Evolutionary conservation across 2,329 filamentous ascomycete genomes (phyloP).

Genomic region (Colletotrichum sp.): DNA sequence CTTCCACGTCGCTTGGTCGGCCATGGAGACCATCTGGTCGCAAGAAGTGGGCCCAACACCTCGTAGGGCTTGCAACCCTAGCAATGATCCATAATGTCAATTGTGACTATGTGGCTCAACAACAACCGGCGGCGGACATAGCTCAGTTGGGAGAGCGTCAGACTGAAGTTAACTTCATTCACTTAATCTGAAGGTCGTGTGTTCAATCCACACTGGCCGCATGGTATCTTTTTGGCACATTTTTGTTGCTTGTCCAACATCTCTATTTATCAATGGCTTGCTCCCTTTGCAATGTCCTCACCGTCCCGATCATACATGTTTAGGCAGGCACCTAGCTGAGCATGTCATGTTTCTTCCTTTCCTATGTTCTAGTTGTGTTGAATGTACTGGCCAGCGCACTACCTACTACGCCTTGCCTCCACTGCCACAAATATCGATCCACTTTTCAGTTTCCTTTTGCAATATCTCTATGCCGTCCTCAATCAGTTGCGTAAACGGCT

Average conservation of each 20-base stretch:
- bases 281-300: background rate
- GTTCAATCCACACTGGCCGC: constrained; percentile 22
- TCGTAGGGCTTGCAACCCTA: constrained; percentile 2
- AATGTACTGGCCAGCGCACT: too few species aligned
- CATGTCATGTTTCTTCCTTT: background rate
- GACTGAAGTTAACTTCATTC: constrained; percentile 20
- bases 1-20: background rate
- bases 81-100: background rate
- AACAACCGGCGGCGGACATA: constrained; percentile 15
- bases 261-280: rapidly evolving
- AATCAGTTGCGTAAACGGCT: constrained; percentile 26
- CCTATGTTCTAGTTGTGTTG: background rate
- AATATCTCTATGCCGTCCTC: constrained; percentile 26
- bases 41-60: background rate
- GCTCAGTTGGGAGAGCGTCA: constrained; percentile 22
- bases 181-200: constrained; percentile 18
- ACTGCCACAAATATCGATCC: constrained; percentile 28
- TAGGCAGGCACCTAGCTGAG: too few species aligned
- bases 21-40: background rate
- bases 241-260: background rate
- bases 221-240: background rate
- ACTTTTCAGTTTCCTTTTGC: constrained; percentile 25
- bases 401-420: constrained; percentile 23
- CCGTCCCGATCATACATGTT: background rate
- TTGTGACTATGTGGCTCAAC: too few species aligned